These are phyloP conservation scores for Crithidia thermophila DNA, from an alignment of 208 protist species.

Conservation along the genomic window DNA sequence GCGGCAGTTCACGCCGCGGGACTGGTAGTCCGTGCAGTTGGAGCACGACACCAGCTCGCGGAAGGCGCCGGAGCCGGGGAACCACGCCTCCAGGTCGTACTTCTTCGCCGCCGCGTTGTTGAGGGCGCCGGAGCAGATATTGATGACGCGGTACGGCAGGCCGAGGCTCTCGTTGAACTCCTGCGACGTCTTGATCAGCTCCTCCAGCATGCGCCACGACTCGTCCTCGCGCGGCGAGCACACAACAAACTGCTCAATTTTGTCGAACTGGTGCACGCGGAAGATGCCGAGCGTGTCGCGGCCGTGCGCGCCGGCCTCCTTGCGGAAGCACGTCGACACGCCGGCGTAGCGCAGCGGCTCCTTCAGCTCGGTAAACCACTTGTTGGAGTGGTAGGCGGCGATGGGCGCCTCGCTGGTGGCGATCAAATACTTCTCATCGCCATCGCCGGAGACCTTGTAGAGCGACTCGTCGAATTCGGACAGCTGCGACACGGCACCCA, in stretches of 20 bases:
- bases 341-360: constrained; percentile 96
- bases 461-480: constrained; percentile 99
- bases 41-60: constrained; percentile 99
- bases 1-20: constrained; percentile 91
- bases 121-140: constrained; percentile 96
- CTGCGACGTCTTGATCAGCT: constrained; percentile 92
- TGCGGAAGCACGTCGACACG: constrained; percentile 99
- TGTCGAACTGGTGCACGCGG: constrained; percentile 97
- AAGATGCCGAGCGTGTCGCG: constrained; percentile 96
- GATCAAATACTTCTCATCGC: constrained; percentile 99
- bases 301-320: constrained; percentile 98
- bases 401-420: constrained; percentile 99
- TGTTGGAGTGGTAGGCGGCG: constrained; percentile 96
- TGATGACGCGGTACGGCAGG: constrained; percentile 94
- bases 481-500: constrained; percentile 98
- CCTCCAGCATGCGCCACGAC: constrained; percentile 91
- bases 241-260: constrained; percentile 96
- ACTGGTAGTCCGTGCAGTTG: constrained; percentile 99
- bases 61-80: constrained; percentile 96
- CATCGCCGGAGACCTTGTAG: constrained; percentile 98
- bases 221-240: constrained; percentile 91
- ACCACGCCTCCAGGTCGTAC: constrained; percentile 99
- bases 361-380: constrained; percentile 94
- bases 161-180: constrained; percentile 95
- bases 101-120: constrained; percentile 99